Base-by-base conservation (phyloP, 176 grass and related monocot species). In the Zizania latifolia region DNA sequence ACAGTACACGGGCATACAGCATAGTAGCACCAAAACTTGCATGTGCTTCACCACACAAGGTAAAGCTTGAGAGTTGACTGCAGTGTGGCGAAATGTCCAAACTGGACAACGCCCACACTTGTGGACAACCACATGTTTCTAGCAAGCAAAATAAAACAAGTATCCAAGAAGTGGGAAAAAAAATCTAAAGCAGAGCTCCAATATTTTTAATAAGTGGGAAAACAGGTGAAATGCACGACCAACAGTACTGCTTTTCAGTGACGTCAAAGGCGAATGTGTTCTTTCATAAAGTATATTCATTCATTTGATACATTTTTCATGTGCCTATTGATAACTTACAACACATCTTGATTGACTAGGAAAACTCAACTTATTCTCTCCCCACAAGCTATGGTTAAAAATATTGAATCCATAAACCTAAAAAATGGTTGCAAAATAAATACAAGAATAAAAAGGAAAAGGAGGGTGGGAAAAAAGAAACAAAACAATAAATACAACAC, bases 331-430 rank as follows among this genome's bases (percentile, higher is more conserved):
- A 21, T 51, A 68, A 68, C 53, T 88, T 79, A 64, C 76, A 83
- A 0, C 50, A 7, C 61, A 79, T 79, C 53, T 4, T 30, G 8
- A 57, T 39, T 50, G 13, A 80, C 68, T 35, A 12, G 61, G 21
- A 63, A 76, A 74, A 41, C n/a, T 74, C 34, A 68, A 73, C 28
- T 74, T 79, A 83, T 83, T 88, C 46, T 75, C 69, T 74, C 44
- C 63, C 56, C 48, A 29, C 67, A 57, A 74, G 13, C 26, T 61
- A 34, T 62, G 21, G 41, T 43, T 54, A 69, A 34, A 62, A 80
- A 65, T 1, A 56, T 78, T 35, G 69, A 75, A 84, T 75, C 70
- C 79, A 88, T 75, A 68, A 62, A 43, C 77, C 86, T 75, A 63
- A 53, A 19, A 87, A 27, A 29, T 44, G 34, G n/a, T 26, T 7